Percentiles rank a stretch among this genome's conserved stretches.
Evolutionary conservation across 2,329 filamentous ascomycete species (phyloP).

Genomic region (Talaromyces marneffei): DNA sequence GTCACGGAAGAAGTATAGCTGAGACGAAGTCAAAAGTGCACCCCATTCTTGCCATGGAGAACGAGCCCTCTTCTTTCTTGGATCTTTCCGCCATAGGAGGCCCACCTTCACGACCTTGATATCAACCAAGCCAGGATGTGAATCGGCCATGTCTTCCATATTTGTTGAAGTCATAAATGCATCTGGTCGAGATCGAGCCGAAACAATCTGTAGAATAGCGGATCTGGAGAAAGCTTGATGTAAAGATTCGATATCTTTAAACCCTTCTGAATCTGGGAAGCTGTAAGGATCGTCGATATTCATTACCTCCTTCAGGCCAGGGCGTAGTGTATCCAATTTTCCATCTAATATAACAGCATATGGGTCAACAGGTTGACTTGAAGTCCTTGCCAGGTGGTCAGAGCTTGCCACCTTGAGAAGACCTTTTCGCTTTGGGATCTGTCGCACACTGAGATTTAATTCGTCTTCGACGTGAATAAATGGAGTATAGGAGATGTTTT

Average conservation of each 20-base stretch:
- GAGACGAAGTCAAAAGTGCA: slow-evolving; percentile 89
- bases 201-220: slow-evolving; percentile 89
- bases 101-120: slow-evolving; percentile 98
- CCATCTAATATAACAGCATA: slow-evolving; percentile 91
- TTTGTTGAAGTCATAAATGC: slow-evolving; percentile 90
- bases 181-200: slow-evolving; percentile 84
- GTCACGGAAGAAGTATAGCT: slow-evolving; percentile 94
- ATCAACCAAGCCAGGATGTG: slow-evolving; percentile 87
- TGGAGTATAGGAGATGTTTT: slow-evolving; percentile 96
- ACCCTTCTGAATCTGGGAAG: slow-evolving; percentile 71
- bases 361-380: slow-evolving; percentile 85
- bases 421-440: slow-evolving; percentile 66
- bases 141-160: slow-evolving; percentile 75
- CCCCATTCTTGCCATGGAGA: slow-evolving; percentile 99
- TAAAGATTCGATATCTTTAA: slow-evolving; percentile 71
- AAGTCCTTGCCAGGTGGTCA: slow-evolving; percentile 59
- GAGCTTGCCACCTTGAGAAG: slow-evolving; percentile 61
- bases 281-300: slow-evolving; percentile 85
- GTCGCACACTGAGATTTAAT: slow-evolving; percentile 63
- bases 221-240: slow-evolving; percentile 88
- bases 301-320: slow-evolving; percentile 87
- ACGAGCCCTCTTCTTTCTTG: slow-evolving; percentile 86
- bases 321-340: slow-evolving; percentile 74
- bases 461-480: slow-evolving; percentile 98
- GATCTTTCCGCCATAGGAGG: slow-evolving; percentile 86